phyloP scores from a whole-genome alignment of 2,329 filamentous ascomycete species.

The Grosmannia serpens region DNA sequence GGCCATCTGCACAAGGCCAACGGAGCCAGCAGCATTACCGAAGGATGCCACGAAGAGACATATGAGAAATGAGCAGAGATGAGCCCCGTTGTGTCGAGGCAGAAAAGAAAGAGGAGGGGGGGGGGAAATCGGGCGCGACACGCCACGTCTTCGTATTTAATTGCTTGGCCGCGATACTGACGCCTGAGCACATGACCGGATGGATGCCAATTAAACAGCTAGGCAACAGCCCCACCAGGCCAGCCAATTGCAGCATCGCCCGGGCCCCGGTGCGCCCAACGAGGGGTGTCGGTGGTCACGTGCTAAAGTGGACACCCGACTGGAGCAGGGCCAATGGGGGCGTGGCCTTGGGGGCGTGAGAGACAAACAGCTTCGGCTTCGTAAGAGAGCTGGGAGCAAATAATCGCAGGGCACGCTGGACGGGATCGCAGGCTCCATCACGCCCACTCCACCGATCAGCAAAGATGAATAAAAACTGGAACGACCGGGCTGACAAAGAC shows the following conservation, averaged over 20 bases:
- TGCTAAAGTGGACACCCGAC: not conserved
- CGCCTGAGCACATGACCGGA: conserved; percentile 17
- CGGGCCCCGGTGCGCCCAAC: not conserved
- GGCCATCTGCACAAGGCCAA: not conserved
- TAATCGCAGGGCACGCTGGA: not conserved
- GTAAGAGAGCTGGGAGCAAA: not conserved
- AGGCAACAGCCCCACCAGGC: not conserved
- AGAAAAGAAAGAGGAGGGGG: not conserved
- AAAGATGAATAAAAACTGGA: conserved; percentile 48
- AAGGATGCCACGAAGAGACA: not conserved
- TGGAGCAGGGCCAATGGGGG: not conserved
- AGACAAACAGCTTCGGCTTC: conserved; percentile 1
- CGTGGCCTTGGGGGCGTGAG: not conserved
- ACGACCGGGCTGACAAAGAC: conserved; percentile 49
- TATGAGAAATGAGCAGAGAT: not conserved
- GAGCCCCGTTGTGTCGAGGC: not conserved
- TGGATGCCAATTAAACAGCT: not conserved
- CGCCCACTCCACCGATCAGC: not conserved
- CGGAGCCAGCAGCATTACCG: not conserved
- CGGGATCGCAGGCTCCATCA: not conserved
- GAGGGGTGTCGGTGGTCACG: not conserved
- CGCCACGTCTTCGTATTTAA: not conserved
- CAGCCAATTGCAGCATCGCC: not conserved
- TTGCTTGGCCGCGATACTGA: conserved; percentile 12
- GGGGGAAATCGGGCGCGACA: not conserved